Conservation (phyloP, 805 yeast species). For the Suhomyces sp. region DNA sequence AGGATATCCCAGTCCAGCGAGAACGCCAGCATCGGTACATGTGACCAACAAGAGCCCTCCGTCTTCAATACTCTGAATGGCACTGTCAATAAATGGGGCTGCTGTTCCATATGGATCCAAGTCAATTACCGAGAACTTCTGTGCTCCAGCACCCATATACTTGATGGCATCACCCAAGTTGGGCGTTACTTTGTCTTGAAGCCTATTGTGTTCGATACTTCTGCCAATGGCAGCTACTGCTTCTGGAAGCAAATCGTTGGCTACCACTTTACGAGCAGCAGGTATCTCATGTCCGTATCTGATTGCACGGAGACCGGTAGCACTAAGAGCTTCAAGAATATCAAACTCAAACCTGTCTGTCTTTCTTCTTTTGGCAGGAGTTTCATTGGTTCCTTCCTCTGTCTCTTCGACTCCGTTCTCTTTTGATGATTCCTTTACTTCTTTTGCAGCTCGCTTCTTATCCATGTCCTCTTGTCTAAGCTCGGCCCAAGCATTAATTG, state of each 20-base stretch:
- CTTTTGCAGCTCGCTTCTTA: constrained; percentile 23
- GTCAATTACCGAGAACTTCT: constrained; percentile 79
- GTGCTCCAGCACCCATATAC: constrained; percentile 56
- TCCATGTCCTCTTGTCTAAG: constrained; percentile 43
- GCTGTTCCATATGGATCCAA: constrained; percentile 98
- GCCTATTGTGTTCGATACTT: constrained; percentile 66
- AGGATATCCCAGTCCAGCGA: constrained; percentile 95
- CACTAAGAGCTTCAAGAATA: constrained; percentile 87
- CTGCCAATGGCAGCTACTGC: constrained; percentile 81
- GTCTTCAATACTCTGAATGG: constrained; percentile 77
- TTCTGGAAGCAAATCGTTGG: constrained; percentile 82
- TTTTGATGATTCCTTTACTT: constrained; percentile 8
- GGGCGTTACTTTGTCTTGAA: constrained; percentile 55
- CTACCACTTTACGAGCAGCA: constrained; percentile 65
- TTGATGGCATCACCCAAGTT: constrained; percentile 90
- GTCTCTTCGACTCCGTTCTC: constrained; percentile 9
- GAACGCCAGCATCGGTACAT: constrained; percentile 92
- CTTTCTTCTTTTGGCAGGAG: neutral
- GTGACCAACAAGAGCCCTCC: constrained; percentile 87
- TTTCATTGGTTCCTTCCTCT: constrained; percentile 33
- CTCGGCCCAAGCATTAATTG: constrained; percentile 83
- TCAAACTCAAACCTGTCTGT: constrained; percentile 34
- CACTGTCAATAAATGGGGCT: constrained; percentile 91
- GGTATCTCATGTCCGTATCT: constrained; percentile 93
- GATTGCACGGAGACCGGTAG: constrained; percentile 92